Percentiles rank a stretch among this genome's conserved stretches.
These are phyloP conservation scores for Ichthyophthirius multifiliis DNA, from an alignment of 169 alveolate genomes.

Conservation along the genomic window DNA sequence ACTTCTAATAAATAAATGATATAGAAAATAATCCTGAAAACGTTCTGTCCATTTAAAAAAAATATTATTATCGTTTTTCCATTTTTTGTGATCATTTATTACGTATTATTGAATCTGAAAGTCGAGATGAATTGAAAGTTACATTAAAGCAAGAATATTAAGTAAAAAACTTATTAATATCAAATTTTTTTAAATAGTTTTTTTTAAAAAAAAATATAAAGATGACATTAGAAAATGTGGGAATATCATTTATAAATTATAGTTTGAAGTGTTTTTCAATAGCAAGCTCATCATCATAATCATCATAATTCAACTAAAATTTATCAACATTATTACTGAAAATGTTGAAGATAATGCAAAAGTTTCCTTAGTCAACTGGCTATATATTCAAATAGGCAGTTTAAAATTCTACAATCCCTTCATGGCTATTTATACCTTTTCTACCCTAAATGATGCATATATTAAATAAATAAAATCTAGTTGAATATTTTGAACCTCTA, in stretches of 20 bases:
- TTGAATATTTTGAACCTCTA: constrained; percentile 50
- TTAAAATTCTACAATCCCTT: constrained; percentile 47
- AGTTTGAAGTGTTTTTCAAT: constrained; percentile 2
- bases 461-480: constrained; percentile 42
- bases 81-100: neutral
- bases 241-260: neutral
- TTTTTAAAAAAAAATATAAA: neutral
- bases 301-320: neutral
- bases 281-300: neutral
- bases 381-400: constrained; percentile 54
- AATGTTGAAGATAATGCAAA: constrained; percentile 65
- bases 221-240: constrained; percentile 1
- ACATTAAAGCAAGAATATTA: neutral
- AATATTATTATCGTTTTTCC: neutral
- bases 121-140: neutral
- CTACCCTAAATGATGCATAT: constrained; percentile 56
- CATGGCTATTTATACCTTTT: constrained; percentile 72
- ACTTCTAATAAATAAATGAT: neutral
- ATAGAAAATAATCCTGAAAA: neutral
- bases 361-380: constrained; percentile 53
- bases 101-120: neutral
- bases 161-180: neutral
- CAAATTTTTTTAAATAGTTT: neutral
- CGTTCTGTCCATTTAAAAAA: neutral
- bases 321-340: constrained; percentile 18